phyloP scores from a whole-genome alignment of 2,329 filamentous ascomycete genomes.

The Geosmithia flava region DNA sequence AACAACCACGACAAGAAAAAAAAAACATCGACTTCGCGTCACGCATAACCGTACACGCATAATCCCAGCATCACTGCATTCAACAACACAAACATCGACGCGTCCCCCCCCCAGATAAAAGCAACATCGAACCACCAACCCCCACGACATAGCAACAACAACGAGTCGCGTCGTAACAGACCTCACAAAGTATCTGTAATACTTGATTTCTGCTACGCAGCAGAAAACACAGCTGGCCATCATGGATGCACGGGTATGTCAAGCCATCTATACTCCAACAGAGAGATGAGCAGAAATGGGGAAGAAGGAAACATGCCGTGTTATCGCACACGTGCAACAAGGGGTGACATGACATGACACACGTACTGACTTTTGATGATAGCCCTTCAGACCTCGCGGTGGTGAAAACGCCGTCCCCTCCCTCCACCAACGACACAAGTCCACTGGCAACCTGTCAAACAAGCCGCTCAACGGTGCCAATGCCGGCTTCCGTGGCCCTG shows the following conservation, averaged over 20 bases:
- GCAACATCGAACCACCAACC: too few relatives aligned
- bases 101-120: too few relatives aligned
- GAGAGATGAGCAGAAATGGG: too few relatives aligned
- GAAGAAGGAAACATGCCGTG: background rate
- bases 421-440: conserved; percentile 75
- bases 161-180: conserved; percentile 9
- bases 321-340: background rate
- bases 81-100: background rate
- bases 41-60: too few relatives aligned
- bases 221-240: background rate
- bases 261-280: too few relatives aligned
- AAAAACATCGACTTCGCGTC: background rate
- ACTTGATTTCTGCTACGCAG: background rate
- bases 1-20: background rate
- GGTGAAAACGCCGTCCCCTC: conserved; percentile 40
- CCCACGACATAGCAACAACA: background rate
- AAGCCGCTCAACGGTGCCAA: conserved; percentile 11
- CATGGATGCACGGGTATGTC: conserved; percentile 23
- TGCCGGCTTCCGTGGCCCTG: conserved; percentile 25
- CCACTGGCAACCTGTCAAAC: conserved; percentile 44
- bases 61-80: background rate
- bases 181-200: conserved; percentile 2
- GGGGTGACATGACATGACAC: too few relatives aligned
- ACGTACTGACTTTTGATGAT: background rate
- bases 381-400: conserved; percentile 30